phyloP scores from a whole-genome alignment of 352 stramenopile genomes.

The Globisporangium echinulatum region DNA sequence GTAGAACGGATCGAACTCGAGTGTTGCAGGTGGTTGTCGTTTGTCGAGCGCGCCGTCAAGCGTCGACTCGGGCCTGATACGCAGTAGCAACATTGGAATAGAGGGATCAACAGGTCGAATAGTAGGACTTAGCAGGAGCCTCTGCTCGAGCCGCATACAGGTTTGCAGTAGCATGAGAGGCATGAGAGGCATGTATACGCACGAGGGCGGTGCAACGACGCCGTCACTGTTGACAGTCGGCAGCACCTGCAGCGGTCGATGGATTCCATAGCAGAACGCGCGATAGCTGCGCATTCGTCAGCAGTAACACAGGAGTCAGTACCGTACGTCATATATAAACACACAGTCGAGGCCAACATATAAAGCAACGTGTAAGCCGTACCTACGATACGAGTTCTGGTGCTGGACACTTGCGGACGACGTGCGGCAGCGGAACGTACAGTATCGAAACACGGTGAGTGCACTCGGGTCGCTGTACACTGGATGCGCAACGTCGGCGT shows the following conservation, averaged over 20 bases:
- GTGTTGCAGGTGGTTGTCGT: slow-evolving; percentile 13
- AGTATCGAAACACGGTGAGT: slow-evolving; percentile 69
- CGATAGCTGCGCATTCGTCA: slow-evolving; percentile 22
- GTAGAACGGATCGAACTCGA: slow-evolving; percentile 47
- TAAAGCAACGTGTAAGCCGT: not conserved
- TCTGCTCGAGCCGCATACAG: no score
- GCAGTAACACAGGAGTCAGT: not conserved
- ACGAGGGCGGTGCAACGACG: not conserved
- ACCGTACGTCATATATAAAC: no score
- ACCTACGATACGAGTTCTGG: slow-evolving; percentile 77
- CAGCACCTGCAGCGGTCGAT: slow-evolving; percentile 50
- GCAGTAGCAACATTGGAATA: no score
- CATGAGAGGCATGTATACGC: not conserved
- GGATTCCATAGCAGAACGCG: slow-evolving; percentile 64
- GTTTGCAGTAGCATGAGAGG: not conserved
- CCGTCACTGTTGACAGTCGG: slow-evolving; percentile 63
- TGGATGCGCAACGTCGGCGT: slow-evolving; percentile 50
- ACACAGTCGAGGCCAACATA: no score
- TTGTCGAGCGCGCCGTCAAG: slow-evolving; percentile 13
- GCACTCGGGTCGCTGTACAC: slow-evolving; percentile 48
- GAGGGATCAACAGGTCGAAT: no score
- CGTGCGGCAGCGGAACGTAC: slow-evolving; percentile 62
- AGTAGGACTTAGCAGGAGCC: no score
- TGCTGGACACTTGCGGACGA: slow-evolving; percentile 71
- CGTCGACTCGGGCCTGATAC: slow-evolving; percentile 17